Conservation (phyloP, 2,329 filamentous ascomycete genomes). For the Ceratocystis diversiconidia region DNA sequence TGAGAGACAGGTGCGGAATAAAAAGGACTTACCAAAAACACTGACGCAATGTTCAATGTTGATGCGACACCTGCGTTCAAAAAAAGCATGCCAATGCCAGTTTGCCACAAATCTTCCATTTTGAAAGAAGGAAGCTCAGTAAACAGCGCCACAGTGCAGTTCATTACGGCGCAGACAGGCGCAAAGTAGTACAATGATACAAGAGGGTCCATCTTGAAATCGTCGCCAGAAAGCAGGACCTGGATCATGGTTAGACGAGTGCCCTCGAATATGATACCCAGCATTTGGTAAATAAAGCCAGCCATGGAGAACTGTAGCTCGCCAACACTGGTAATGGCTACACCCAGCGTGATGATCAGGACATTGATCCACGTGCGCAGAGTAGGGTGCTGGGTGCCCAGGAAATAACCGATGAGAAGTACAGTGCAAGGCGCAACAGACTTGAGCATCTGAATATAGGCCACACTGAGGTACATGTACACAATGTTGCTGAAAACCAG, state of each 20-base stretch:
- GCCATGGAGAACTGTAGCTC: slow-evolving; percentile 55
- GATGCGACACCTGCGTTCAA: slow-evolving; percentile 69
- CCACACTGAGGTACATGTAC: slow-evolving; percentile 52
- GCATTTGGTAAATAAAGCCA: slow-evolving; percentile 55
- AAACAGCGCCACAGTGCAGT: slow-evolving; percentile 53
- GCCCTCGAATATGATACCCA: slow-evolving; percentile 67
- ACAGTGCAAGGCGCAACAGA: slow-evolving; percentile 53
- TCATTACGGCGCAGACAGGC: slow-evolving; percentile 70
- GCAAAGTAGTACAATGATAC: slow-evolving; percentile 85
- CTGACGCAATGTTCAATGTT: slow-evolving; percentile 66
- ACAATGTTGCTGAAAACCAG: slow-evolving; percentile 54
- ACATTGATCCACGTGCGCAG: slow-evolving; percentile 34
- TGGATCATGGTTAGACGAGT: slow-evolving; percentile 75
- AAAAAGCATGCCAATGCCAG: slow-evolving; percentile 52
- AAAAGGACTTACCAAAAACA: slow-evolving; percentile 56
- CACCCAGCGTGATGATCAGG: slow-evolving; percentile 38
- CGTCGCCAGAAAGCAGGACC: slow-evolving; percentile 59
- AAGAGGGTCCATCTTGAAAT: slow-evolving; percentile 75
- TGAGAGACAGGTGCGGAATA: not conserved
- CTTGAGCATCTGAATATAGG: slow-evolving; percentile 60
- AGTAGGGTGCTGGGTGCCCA: slow-evolving; percentile 36
- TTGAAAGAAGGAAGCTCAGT: slow-evolving; percentile 55
- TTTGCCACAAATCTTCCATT: slow-evolving; percentile 47
- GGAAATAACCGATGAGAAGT: slow-evolving; percentile 49
- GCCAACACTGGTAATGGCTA: slow-evolving; percentile 40